Base-by-base conservation (phyloP, 352 stramenopile species). In the Globisporangium cederbergense region DNA sequence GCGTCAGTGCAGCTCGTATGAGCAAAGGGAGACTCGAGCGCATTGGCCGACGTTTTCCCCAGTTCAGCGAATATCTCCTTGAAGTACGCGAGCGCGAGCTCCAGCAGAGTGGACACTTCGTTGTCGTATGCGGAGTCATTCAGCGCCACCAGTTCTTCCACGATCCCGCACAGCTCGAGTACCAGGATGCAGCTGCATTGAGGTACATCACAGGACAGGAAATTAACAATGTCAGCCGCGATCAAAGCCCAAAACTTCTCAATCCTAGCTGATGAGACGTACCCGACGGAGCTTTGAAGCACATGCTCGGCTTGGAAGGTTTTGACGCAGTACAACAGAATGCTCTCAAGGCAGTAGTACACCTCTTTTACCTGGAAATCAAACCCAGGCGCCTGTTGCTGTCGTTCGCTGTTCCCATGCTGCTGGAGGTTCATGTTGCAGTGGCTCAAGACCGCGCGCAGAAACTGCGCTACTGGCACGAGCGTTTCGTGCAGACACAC, bases 381-480 rank as follows among this genome's bases (percentile, higher is more conserved):
- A 46, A 82, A 81, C 16, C 64, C 62, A n/a, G 58, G 34, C 11
- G 28, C 8, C 18, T 34, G 18, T 25, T 22, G 58, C 47, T 10
- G 8, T n/a, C 13, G 14, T 2, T 10, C 6, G 36, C n/a, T 11
- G 9, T 56, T 43, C 13, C 22, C 55, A 13, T 43, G 32, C 40
- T 60, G 49, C 13, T 25, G 50, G 11, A 66, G 22, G 32, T 83
- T 81, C 40, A 91, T 65, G 52, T 84, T 91, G 32, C 71, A 73
- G 53, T 94, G 86, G 36, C 88, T 84, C 22, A 93, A 46, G 30
- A 89, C 64, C 14, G 78, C 82, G 20, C 83, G 86, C 13, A 90
- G 40, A n/a, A 94, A 83, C 50, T 94, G 86, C 13, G 69, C 67
- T 14, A 88, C 20, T 3, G 86, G 86, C 3, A 93, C 70, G 32